These are phyloP conservation scores for Wickerhamomyces strasburgensis DNA, from an alignment of 805 yeast species.

Conservation along the genomic window DNA sequence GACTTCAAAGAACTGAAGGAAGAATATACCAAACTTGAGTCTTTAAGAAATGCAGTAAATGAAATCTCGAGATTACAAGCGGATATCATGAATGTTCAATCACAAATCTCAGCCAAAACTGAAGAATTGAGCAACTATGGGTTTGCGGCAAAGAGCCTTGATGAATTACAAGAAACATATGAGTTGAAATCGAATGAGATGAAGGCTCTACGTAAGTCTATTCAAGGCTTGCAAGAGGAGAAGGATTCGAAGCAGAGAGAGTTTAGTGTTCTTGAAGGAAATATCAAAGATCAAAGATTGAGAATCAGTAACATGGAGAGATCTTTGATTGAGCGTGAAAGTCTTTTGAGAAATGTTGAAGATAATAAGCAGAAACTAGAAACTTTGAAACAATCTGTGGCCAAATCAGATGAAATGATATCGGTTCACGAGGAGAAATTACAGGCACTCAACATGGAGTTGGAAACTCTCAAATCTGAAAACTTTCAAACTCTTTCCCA, in stretches of 20 bases:
- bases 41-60: slow-evolving; percentile 24
- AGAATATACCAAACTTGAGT: slow-evolving; percentile 7
- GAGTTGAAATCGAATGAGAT: slow-evolving; percentile 34
- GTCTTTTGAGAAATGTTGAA: slow-evolving; percentile 33
- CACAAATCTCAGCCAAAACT: slow-evolving; percentile 26
- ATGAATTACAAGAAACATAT: slow-evolving; percentile 43
- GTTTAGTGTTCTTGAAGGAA: slow-evolving; percentile 40
- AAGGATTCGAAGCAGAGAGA: slow-evolving; percentile 43
- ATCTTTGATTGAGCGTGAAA: slow-evolving; percentile 42
- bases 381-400: slow-evolving; percentile 16
- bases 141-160: slow-evolving; percentile 31
- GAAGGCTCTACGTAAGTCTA: slow-evolving; percentile 34
- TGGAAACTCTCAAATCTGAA: too few species aligned
- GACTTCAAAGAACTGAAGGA: slow-evolving; percentile 1
- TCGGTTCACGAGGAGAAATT: slow-evolving; percentile 8
- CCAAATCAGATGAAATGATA: slow-evolving; percentile 21
- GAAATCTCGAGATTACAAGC: slow-evolving; percentile 32
- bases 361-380: slow-evolving; percentile 30
- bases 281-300: slow-evolving; percentile 48
- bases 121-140: slow-evolving; percentile 37
- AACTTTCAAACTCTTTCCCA: too few species aligned
- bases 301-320: slow-evolving; percentile 49
- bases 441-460: slow-evolving; percentile 16
- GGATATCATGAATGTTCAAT: slow-evolving; percentile 28
- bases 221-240: slow-evolving; percentile 32